phyloP scores from a whole-genome alignment of 1,284 basidiomycete species.

The Ustilago cynodontis region DNA sequence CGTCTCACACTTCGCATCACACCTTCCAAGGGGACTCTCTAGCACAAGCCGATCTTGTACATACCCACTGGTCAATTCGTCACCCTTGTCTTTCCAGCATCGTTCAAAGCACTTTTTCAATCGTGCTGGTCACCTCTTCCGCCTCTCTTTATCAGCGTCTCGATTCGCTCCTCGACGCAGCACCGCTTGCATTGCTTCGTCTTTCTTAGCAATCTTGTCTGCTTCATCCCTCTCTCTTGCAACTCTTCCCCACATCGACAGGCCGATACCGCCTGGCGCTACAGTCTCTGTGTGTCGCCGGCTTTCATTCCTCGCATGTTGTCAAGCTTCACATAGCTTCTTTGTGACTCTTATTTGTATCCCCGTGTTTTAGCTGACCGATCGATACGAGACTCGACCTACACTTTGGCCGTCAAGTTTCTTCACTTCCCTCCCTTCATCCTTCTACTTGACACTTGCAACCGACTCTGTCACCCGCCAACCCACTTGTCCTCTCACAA shows the following conservation, averaged over 20 bases:
- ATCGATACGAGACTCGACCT: slow-evolving; percentile 37
- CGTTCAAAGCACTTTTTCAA: not conserved
- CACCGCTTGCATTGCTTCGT: not conserved
- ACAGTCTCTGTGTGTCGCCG: slow-evolving; percentile 25
- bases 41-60: not conserved
- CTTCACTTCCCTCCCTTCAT: not conserved
- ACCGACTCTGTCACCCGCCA: no score
- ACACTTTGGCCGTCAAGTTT: slow-evolving; percentile 4
- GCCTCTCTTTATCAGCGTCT: not conserved
- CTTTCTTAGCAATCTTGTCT: not conserved
- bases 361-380: slow-evolving; percentile 56
- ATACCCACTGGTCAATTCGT: not conserved
- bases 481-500: no score
- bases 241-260: no score
- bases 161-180: not conserved
- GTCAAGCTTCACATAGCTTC: slow-evolving; percentile 17
- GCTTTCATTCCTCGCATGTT: slow-evolving; percentile 19
- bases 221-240: no score
- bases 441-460: not conserved
- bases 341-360: slow-evolving; percentile 15
- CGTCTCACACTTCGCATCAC: not conserved
- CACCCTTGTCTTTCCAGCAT: not conserved
- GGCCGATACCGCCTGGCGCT: slow-evolving; percentile 14
- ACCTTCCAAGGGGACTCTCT: not conserved
- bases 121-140: not conserved